phyloP scores from a whole-genome alignment of 495 filamentous ascomycete species.

The Neurospora hispaniola region DNA sequence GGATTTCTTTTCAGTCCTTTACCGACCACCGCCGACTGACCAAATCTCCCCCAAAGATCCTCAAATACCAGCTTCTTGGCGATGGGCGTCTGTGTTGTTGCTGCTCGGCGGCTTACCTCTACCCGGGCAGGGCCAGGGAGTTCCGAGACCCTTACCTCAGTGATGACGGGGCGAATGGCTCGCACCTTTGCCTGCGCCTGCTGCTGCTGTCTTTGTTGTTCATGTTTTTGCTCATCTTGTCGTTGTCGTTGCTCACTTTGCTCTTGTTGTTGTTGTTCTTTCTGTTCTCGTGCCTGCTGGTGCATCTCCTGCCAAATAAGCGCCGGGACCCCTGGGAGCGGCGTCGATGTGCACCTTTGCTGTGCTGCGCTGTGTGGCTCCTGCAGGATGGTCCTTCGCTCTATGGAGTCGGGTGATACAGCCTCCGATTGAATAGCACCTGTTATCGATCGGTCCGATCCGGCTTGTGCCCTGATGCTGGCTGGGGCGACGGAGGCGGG shows the following conservation, averaged over 20 bases:
- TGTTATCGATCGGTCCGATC: neutral
- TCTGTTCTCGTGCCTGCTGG: neutral
- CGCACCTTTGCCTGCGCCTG: neutral
- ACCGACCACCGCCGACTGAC: no score
- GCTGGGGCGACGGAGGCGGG: neutral
- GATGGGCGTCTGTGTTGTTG: neutral
- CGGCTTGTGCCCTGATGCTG: neutral
- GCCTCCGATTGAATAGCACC: neutral
- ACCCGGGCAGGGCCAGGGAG: neutral
- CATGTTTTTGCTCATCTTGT: neutral
- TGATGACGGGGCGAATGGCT: neutral
- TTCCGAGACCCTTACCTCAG: neutral
- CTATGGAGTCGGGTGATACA: neutral
- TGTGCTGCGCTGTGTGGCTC: neutral
- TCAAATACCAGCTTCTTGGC: neutral
- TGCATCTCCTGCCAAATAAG: neutral
- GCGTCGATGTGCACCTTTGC: neutral
- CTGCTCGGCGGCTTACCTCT: neutral
- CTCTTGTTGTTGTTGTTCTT: neutral
- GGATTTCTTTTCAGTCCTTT: no score
- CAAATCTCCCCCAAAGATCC: no score
- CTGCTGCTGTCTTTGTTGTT: neutral
- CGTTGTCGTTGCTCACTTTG: neutral
- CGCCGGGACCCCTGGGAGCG: neutral
- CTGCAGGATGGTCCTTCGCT: neutral